Conservation (phyloP, 2,329 filamentous ascomycete species). For the Verticillium dahliae region DNA sequence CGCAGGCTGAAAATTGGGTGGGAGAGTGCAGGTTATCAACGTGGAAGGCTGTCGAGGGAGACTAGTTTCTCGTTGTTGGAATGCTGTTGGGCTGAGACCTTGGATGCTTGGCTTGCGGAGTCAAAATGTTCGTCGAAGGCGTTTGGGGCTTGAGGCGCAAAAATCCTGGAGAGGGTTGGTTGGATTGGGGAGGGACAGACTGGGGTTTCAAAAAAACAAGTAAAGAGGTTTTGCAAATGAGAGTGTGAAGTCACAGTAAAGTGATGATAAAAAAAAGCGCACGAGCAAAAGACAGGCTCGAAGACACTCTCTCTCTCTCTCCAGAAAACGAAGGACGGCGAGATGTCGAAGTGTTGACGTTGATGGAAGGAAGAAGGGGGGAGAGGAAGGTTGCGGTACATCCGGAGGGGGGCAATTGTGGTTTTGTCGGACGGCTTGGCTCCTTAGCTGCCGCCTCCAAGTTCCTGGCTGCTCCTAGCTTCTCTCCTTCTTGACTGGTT, state of each 20-base stretch:
- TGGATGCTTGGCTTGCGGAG: background rate
- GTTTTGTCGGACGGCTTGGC: constrained; percentile 1
- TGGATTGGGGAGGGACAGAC: background rate
- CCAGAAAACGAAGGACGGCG: background rate
- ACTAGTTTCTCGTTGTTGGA: background rate
- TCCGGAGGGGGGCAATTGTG: constrained; percentile 1
- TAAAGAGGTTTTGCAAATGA: constrained; percentile 10
- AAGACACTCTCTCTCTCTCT: background rate
- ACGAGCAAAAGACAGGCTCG: background rate
- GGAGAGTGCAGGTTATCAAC: background rate
- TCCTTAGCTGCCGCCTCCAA: background rate
- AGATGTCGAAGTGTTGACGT: background rate
- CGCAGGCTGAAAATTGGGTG: background rate
- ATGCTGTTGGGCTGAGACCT: background rate
- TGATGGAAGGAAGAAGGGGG: background rate
- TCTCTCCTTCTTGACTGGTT: background rate
- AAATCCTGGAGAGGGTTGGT: background rate
- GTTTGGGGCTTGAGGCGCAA: background rate
- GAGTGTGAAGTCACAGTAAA: constrained; percentile 8
- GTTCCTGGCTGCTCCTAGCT: background rate
- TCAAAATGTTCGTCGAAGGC: background rate
- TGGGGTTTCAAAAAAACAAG: background rate
- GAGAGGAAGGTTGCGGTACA: background rate
- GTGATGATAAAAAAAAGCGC: constrained; percentile 10
- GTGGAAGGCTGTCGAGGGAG: background rate